Evolutionary conservation across 1,284 basidiomycete genomes (phyloP).

Genomic region (Phlebopus sp.): DNA sequence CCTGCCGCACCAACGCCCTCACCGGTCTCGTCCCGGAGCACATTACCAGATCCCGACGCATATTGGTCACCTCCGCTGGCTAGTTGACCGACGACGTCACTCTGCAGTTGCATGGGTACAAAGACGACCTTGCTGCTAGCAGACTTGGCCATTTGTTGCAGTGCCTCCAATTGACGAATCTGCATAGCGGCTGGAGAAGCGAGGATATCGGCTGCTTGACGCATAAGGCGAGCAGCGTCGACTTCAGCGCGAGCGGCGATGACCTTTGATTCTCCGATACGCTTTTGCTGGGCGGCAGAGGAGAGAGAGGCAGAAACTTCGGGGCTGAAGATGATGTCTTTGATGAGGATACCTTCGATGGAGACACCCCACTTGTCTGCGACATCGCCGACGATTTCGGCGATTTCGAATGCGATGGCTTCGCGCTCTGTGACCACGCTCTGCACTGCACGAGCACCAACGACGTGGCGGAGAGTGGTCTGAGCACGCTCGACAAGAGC

Average conservation of each 20-base stretch:
- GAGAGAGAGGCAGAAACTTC: slow-evolving; percentile 92
- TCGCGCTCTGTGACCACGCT: slow-evolving; percentile 91
- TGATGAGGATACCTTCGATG: slow-evolving; percentile 92
- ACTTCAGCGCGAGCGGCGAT: slow-evolving; percentile 97
- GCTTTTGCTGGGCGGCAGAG: slow-evolving; percentile 91
- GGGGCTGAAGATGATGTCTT: slow-evolving; percentile 89
- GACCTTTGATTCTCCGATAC: slow-evolving; percentile 93
- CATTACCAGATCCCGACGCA: slow-evolving; percentile 36
- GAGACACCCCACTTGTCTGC: slow-evolving; percentile 93
- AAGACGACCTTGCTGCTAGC: slow-evolving; percentile 88
- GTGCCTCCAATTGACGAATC: slow-evolving; percentile 91
- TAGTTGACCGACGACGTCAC: slow-evolving; percentile 59
- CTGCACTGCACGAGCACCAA: slow-evolving; percentile 85
- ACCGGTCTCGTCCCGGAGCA: slow-evolving; percentile 42
- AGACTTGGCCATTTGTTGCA: slow-evolving; percentile 70
- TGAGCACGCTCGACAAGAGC: slow-evolving; percentile 93
- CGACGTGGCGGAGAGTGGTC: slow-evolving; percentile 93
- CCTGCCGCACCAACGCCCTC: slow-evolving; percentile 44
- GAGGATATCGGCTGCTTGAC: slow-evolving; percentile 89
- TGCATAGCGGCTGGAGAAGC: slow-evolving; percentile 95
- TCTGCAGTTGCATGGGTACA: slow-evolving; percentile 89
- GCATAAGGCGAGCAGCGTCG: slow-evolving; percentile 91
- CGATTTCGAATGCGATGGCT: slow-evolving; percentile 93
- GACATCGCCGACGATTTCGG: slow-evolving; percentile 87
- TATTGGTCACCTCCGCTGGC: slow-evolving; percentile 18